These are phyloP conservation scores for Fusarium clavum DNA, from an alignment of 2,329 filamentous ascomycete genomes.

Conservation along the genomic window DNA sequence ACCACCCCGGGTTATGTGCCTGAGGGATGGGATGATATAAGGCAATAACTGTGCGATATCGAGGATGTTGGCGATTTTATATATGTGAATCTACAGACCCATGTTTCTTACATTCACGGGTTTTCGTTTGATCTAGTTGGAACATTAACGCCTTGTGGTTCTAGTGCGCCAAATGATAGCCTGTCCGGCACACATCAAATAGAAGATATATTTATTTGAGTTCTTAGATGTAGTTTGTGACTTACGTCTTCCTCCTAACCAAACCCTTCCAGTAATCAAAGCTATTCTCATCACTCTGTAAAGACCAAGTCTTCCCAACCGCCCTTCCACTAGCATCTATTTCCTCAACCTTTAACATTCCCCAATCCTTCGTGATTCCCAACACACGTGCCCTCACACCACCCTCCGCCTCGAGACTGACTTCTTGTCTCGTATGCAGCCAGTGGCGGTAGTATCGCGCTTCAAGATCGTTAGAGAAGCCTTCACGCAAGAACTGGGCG, in stretches of 20 bases:
- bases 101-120: too few species aligned
- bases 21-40: not conserved
- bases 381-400: slow-evolving; percentile 80
- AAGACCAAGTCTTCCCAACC: slow-evolving; percentile 81
- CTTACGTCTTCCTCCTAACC: slow-evolving; percentile 79
- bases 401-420: slow-evolving; percentile 83
- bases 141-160: too few species aligned
- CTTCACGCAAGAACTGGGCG: slow-evolving; percentile 75
- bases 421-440: slow-evolving; percentile 81
- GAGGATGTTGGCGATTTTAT: not conserved
- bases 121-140: too few species aligned
- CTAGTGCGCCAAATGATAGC: too few species aligned
- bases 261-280: slow-evolving; percentile 97
- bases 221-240: too few species aligned
- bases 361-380: slow-evolving; percentile 93
- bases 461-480: slow-evolving; percentile 81
- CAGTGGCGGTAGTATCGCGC: slow-evolving; percentile 82
- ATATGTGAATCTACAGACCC: not conserved
- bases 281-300: slow-evolving; percentile 97
- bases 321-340: slow-evolving; percentile 76
- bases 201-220: too few species aligned
- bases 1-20: not conserved
- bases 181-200: too few species aligned
- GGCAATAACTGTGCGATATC: not conserved
- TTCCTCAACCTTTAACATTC: slow-evolving; percentile 86